Evolutionary conservation across 75 land plant species (phyloP).

Genomic region (Sequoiadendron giganteum): DNA sequence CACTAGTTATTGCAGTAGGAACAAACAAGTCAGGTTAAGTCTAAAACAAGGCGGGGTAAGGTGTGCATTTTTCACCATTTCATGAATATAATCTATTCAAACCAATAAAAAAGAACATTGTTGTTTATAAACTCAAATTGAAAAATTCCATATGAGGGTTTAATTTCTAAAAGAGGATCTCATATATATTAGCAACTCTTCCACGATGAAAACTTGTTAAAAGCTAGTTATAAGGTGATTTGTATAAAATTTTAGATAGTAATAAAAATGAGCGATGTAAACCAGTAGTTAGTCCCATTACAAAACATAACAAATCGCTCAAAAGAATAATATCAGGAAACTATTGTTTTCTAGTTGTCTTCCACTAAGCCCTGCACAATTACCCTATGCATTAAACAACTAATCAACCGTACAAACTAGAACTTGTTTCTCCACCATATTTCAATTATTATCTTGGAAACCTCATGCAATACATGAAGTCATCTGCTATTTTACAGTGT

Average conservation of each 20-base stretch:
- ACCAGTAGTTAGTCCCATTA: neutral
- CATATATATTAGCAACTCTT: neutral
- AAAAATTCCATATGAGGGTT: neutral
- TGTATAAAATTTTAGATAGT: neutral
- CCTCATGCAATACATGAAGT: conserved; percentile 8
- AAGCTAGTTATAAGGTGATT: neutral
- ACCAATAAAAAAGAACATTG: too few relatives aligned
- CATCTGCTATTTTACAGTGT: neutral
- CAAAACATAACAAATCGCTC: too few relatives aligned
- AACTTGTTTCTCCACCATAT: neutral
- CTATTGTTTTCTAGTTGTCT: neutral
- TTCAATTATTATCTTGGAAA: neutral
- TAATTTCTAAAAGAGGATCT: too few relatives aligned
- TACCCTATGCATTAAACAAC: neutral
- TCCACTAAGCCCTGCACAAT: neutral
- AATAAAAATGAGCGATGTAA: neutral
- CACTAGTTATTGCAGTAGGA: too few relatives aligned
- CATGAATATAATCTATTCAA: too few relatives aligned
- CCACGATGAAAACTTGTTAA: neutral
- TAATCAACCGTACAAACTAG: neutral
- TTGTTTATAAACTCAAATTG: too few relatives aligned
- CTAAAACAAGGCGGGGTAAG: too few relatives aligned
- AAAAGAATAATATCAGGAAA: neutral
- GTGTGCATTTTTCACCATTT: too few relatives aligned
- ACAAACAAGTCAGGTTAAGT: too few relatives aligned